Percentiles rank a stretch among this genome's conserved stretches.
These are phyloP conservation scores for Phlebopus sp. DNA, from an alignment of 1,284 basidiomycete genomes.

Conservation along the genomic window DNA sequence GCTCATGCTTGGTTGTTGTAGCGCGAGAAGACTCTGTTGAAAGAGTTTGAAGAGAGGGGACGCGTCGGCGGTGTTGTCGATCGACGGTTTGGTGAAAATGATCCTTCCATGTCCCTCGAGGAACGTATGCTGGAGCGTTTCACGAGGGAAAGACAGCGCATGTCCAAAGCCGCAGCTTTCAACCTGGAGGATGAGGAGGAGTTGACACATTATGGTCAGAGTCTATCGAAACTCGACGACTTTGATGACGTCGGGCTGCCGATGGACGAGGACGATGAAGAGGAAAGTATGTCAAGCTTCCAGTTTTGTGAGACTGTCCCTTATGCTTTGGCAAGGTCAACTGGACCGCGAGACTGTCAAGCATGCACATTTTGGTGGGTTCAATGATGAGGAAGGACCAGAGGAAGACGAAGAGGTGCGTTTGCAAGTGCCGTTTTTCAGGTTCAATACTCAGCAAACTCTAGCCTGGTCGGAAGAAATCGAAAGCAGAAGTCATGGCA, in stretches of 20 bases:
- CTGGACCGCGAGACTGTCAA: constrained; percentile 67
- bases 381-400: constrained; percentile 63
- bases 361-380: constrained; percentile 83
- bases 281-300: constrained; percentile 29
- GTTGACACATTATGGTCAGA: constrained; percentile 93
- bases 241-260: constrained; percentile 79
- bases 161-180: constrained; percentile 80
- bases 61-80: constrained; percentile 90
- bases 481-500: constrained; percentile 96
- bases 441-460: constrained; percentile 9
- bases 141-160: constrained; percentile 82
- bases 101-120: constrained; percentile 87
- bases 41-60: constrained; percentile 78
- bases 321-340: constrained; percentile 43
- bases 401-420: constrained; percentile 51
- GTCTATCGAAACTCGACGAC: constrained; percentile 80
- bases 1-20: constrained; percentile 32
- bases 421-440: constrained; percentile 3
- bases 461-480: constrained; percentile 79
- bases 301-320: constrained; percentile 23
- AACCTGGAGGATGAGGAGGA: constrained; percentile 91
- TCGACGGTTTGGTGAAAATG: constrained; percentile 94
- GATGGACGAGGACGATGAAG: constrained; percentile 70
- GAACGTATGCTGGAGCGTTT: constrained; percentile 98
- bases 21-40: constrained; percentile 85